Evolutionary conservation across 1,139 yeast species (phyloP), one percentile per base, ranked within the genome.

Genomic region (Suhomyces chickasaworum): DNA sequence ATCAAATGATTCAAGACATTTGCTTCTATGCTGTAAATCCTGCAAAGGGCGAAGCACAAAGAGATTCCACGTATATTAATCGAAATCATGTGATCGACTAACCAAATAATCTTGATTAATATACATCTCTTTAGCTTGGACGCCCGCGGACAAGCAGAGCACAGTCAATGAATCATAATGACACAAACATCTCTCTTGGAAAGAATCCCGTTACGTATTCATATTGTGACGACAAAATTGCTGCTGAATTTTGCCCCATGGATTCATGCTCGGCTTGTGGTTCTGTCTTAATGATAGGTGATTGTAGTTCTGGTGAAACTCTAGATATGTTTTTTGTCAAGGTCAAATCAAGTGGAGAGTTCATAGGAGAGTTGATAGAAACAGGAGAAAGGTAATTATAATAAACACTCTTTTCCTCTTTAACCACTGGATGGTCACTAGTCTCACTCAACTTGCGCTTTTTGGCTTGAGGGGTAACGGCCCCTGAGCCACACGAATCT

Each of bases 201-300:
- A 23, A 27, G 17, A 37, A 31, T 21, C 42, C 47, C 31, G 15
- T 10, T 31, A 32, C 23, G 20, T 31, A 43, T 12, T 44, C 45
- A 12, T 23, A 34, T 10, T 45, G 48, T 37, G 44, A 30, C 37
- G 46, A 50, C 75, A 73, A 75, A 74, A 73, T 72, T 66, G 63
- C 78, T 73, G 71, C 79, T 67, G 78, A 72, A 74, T 71, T 73
- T 73, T 73, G 78, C 78, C 70, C 78, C 75, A 71, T 61, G 45
- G 55, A 56, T 65, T 70, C 77, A 64, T 66, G 65, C 54, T 36
- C 41, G 46, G 27, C 44, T 23, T 35, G 22, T 35, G 49, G 48
- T 33, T 48, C 51, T 17, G 25, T 40, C 42, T 42, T 46, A 31
- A 39, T 49, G 53, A 46, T 34, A n/a, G 48, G 46, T 16, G 53